These are phyloP conservation scores for Ophiostoma sp. DNA, from an alignment of 2,329 filamentous ascomycete genomes.

Conservation along the genomic window DNA sequence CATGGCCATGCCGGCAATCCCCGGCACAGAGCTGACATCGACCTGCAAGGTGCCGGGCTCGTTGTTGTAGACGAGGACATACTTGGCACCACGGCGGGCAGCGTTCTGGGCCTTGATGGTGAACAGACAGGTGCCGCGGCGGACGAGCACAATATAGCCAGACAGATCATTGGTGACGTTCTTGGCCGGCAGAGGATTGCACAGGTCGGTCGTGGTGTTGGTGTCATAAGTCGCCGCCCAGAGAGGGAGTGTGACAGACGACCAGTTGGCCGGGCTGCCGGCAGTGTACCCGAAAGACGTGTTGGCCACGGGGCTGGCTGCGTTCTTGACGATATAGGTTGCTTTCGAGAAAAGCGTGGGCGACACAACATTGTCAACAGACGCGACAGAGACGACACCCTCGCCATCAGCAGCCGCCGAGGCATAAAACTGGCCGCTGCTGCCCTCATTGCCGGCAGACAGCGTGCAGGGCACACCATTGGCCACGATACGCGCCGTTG, in stretches of 20 bases:
- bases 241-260: constrained; percentile 48
- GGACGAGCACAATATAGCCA: constrained; percentile 59
- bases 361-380: constrained; percentile 47
- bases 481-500: constrained; percentile 55
- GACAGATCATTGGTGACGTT: constrained; percentile 60
- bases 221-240: constrained; percentile 54
- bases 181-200: constrained; percentile 49
- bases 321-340: constrained; percentile 44
- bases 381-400: constrained; percentile 50
- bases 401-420: constrained; percentile 51
- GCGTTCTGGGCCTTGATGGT: constrained; percentile 55
- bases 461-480: constrained; percentile 52
- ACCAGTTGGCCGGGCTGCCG: constrained; percentile 46
- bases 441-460: constrained; percentile 54
- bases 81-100: constrained; percentile 56
- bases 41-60: constrained; percentile 39
- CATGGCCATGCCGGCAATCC: constrained; percentile 44
- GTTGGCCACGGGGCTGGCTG: constrained; percentile 31
- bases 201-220: constrained; percentile 51
- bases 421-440: constrained; percentile 52
- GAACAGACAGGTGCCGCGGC: constrained; percentile 59
- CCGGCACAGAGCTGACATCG: constrained; percentile 37
- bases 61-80: constrained; percentile 64
- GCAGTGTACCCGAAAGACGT: constrained; percentile 46
- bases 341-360: constrained; percentile 44